phyloP scores from a whole-genome alignment of 306 rosid species.

The Trifolium fragiferum region DNA sequence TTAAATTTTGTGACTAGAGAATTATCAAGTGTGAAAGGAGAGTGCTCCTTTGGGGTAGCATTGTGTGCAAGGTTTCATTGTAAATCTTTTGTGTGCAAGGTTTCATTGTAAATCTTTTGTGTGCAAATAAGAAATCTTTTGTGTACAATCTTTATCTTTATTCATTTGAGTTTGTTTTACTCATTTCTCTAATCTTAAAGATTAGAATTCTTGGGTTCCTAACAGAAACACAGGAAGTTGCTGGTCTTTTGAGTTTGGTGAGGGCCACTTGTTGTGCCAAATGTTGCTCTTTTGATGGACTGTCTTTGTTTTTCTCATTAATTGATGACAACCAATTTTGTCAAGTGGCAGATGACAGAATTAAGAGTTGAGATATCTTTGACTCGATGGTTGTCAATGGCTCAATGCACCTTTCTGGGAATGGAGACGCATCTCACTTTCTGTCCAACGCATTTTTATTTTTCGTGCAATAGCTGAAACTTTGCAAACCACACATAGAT shows the following conservation, averaged over 20 bases:
- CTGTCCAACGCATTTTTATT: not conserved
- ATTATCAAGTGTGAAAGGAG: not conserved
- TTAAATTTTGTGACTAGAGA: not conserved
- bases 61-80: not conserved
- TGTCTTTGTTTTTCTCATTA: constrained; percentile 1
- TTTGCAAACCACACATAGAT: not conserved
- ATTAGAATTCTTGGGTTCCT: not conserved
- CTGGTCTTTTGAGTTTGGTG: not conserved
- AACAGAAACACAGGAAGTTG: not conserved
- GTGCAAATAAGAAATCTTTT: not conserved
- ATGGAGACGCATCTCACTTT: not conserved
- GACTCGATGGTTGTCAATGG: not conserved
- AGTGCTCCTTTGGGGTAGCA: not conserved
- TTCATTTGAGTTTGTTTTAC: not conserved
- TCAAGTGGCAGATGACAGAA: not conserved
- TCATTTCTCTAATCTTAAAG: not conserved
- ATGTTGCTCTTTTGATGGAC: not conserved
- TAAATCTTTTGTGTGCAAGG: not conserved
- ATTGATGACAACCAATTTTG: not conserved
- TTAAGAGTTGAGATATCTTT: constrained; percentile 1
- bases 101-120: not conserved
- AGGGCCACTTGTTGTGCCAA: not conserved
- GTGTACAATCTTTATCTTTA: not conserved
- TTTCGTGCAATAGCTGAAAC: not conserved
- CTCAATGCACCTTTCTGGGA: not conserved